Evolutionary conservation across 768 basidiomycete species (phyloP), one percentile per base, ranked within the genome.

Genomic region (Amyloporia xantha): DNA sequence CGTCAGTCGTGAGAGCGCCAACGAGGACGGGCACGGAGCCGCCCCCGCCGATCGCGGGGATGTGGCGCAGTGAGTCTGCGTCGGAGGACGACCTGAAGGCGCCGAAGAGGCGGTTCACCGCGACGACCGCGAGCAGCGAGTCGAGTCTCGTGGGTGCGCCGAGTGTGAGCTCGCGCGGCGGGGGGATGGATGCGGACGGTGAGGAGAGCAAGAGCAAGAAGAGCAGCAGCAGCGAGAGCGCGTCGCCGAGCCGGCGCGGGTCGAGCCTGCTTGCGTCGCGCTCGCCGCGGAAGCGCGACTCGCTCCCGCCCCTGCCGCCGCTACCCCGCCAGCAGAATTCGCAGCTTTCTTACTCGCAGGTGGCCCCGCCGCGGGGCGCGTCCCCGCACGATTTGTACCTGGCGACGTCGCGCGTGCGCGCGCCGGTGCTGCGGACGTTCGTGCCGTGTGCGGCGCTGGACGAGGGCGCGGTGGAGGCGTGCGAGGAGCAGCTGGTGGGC

Each of bases 351-450:
- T 71, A 46, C 70, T 74, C 13, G 79, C 79, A 37, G 63, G 54
- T 38, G 74, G 73, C 13, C 59, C 63, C 2, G 77, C 75, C 0
- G 66, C 62, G 54, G 70, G 73, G 41, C 74, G 71, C 30, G 70
- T 63, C 62, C 4, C 78, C 78, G 20, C 86, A 89, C 58, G 85
- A 87, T 54, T 68, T 91, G 33, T 64, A 60, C 39, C 63, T 75
- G 39, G 84, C 85, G 11, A 79, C 74, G 2, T 79, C 73, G 17
- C 76, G 79, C 26, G 69, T 67, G 3, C 83, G 84, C 11, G 87
- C 87, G 3, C 88, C 88, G 1, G 70, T 91, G 41, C 68, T 84
- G 40, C 82, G 84, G 23, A 78, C 86, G 41, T 91, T 85, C 54
- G 79, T 86, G 21, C 88, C 88, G 1, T 88, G 84, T 54, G 68